phyloP scores from a whole-genome alignment of 805 yeast genomes.

The Hanseniaspora lindneri region DNA sequence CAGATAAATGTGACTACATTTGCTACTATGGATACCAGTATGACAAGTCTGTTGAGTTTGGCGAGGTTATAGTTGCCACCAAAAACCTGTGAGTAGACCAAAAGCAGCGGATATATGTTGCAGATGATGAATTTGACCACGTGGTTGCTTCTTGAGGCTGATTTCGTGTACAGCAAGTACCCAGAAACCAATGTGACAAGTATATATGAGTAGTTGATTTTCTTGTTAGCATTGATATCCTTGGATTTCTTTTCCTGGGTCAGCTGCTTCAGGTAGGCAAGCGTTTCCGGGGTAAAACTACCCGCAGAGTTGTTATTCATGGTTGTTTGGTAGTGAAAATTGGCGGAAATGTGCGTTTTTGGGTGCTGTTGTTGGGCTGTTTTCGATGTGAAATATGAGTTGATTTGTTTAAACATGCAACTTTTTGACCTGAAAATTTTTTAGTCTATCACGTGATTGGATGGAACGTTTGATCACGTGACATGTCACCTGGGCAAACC shows the following conservation, averaged over 20 bases:
- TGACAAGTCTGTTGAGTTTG: constrained; percentile 5
- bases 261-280: constrained; percentile 4
- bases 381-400: too few species aligned
- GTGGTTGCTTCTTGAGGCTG: constrained; percentile 3
- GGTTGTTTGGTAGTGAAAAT: neutral
- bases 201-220: constrained; percentile 6
- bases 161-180: constrained; percentile 3
- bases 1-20: constrained; percentile 8
- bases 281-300: neutral
- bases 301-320: neutral
- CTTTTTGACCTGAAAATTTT: too few species aligned
- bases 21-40: neutral
- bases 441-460: too few species aligned
- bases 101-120: constrained; percentile 2
- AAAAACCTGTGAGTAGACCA: constrained; percentile 2
- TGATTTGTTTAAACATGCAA: too few species aligned
- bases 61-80: constrained; percentile 1
- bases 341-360: too few species aligned
- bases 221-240: constrained; percentile 1
- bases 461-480: too few species aligned
- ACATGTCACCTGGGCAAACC: too few species aligned
- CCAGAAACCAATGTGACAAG: neutral
- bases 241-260: constrained; percentile 4
- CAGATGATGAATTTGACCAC: constrained; percentile 5
- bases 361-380: too few species aligned